A percentile compares a stretch with the other conserved stretches of the same genome.
These are phyloP conservation scores for Arthrobotrys sinensis DNA, from an alignment of 2,329 filamentous ascomycete genomes.

Conservation along the genomic window DNA sequence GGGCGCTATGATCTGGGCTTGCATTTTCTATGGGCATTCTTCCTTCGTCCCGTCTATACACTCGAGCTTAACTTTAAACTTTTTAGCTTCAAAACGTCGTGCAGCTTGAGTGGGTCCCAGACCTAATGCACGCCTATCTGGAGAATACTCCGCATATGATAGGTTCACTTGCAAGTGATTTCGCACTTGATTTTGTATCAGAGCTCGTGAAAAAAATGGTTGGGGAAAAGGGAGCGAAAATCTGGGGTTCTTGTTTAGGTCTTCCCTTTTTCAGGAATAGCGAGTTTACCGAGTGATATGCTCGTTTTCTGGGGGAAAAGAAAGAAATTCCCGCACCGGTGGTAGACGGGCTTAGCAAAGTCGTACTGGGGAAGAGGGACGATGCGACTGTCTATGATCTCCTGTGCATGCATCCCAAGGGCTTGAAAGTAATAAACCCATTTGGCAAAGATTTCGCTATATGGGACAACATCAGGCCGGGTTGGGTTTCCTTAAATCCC, in stretches of 20 bases:
- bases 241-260: constrained; percentile 34
- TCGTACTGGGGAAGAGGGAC: constrained; percentile 1
- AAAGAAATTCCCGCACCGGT: constrained; percentile 47
- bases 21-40: background rate
- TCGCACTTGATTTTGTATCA: background rate
- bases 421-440: constrained; percentile 28
- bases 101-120: constrained; percentile 17
- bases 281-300: constrained; percentile 38
- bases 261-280: constrained; percentile 50
- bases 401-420: constrained; percentile 22
- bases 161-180: constrained; percentile 5
- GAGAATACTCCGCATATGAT: constrained; percentile 35
- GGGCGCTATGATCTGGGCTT: background rate
- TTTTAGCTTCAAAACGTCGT: constrained; percentile 27
- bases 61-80: constrained; percentile 18
- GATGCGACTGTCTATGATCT: constrained; percentile 19
- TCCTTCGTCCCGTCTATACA: constrained; percentile 24
- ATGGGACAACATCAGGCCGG: constrained; percentile 16
- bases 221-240: constrained; percentile 25
- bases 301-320: constrained; percentile 8
- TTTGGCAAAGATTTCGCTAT: constrained; percentile 18
- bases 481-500: constrained; percentile 10
- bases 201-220: constrained; percentile 40
- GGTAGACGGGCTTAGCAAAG: constrained; percentile 33
- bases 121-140: constrained; percentile 9